Percentiles rank a stretch among this genome's conserved stretches.
These are phyloP conservation scores for Penicillium canescens DNA, from an alignment of 495 filamentous ascomycete species.

Conservation along the genomic window DNA sequence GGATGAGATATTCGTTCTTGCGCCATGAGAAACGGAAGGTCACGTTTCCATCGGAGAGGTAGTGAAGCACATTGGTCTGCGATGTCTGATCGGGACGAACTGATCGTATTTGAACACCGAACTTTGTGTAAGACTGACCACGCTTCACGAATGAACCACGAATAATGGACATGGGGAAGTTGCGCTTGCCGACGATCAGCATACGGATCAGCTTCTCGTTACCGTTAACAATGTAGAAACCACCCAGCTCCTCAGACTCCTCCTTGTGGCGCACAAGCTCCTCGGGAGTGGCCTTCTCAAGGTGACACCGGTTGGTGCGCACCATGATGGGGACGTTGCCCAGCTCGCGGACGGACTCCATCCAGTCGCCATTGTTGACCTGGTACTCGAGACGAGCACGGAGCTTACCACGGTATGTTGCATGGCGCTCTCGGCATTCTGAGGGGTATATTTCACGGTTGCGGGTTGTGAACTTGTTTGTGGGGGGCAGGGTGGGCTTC, in stretches of 20 bases:
- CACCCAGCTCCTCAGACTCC: conserved; percentile 89
- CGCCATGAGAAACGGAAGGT: conserved; percentile 98
- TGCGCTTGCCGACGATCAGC: conserved; percentile 82
- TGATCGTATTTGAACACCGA: conserved; percentile 85
- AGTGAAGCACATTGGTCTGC: conserved; percentile 95
- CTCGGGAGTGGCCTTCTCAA: conserved; percentile 79
- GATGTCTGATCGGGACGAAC: conserved; percentile 95
- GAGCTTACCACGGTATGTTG: conserved; percentile 85
- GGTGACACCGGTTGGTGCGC: conserved; percentile 87
- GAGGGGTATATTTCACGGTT: conserved; percentile 86
- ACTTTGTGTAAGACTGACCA: conserved; percentile 82
- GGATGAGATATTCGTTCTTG: conserved; percentile 92
- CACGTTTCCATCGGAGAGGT: conserved; percentile 90
- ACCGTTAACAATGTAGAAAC: conserved; percentile 75
- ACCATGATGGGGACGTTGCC: conserved; percentile 93
- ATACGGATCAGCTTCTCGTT: conserved; percentile 92
- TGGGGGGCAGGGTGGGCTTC: conserved; percentile 68
- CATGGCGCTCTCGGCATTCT: conserved; percentile 92
- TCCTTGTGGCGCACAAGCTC: conserved; percentile 83
- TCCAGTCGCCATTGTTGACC: conserved; percentile 83
- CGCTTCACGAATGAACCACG: conserved; percentile 84
- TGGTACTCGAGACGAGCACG: conserved; percentile 76
- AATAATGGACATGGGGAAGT: conserved; percentile 91
- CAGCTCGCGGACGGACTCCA: conserved; percentile 76
- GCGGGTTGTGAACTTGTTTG: conserved; percentile 74